Percentiles rank a stretch among this genome's conserved stretches.
Conservation (phyloP, 106 monocot species). For the Acanthochlamys bracteata region DNA sequence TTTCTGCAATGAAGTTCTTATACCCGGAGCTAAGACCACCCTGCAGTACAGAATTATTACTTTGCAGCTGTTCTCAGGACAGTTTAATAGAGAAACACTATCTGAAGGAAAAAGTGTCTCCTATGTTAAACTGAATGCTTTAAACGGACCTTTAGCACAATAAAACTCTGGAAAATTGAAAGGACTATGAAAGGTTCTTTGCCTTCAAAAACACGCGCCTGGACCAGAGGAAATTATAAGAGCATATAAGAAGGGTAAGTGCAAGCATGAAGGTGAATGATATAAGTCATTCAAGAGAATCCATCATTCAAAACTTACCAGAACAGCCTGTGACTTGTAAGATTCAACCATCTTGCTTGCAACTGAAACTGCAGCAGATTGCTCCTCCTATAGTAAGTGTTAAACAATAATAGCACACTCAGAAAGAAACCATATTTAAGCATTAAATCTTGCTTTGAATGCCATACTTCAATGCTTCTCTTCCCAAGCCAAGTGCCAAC, state of each 20-base stretch:
- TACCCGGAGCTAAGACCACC: slow-evolving; percentile 87
- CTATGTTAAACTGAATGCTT: not conserved
- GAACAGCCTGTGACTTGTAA: slow-evolving; percentile 65
- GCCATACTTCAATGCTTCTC: slow-evolving; percentile 59
- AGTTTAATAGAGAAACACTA: not conserved
- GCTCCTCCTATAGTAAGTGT: too few species aligned
- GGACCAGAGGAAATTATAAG: not conserved
- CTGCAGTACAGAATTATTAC: too few species aligned
- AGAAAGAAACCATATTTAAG: too few species aligned
- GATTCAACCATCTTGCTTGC: slow-evolving; percentile 70
- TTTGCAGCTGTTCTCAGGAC: too few species aligned
- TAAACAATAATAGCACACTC: too few species aligned
- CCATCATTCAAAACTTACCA: slow-evolving; percentile 29
- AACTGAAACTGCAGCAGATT: slow-evolving; percentile 47
- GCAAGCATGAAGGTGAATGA: too few species aligned
- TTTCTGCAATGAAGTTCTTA: slow-evolving; percentile 65
- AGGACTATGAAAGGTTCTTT: slow-evolving; percentile 90
- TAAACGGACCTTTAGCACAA: slow-evolving; percentile 55
- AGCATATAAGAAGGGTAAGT: too few species aligned
- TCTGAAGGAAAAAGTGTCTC: not conserved
- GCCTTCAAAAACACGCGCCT: slow-evolving; percentile 81
- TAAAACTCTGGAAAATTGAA: slow-evolving; percentile 83
- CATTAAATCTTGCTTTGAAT: slow-evolving; percentile 64
- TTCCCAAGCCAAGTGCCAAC: slow-evolving; percentile 95
- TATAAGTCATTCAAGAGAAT: not conserved